These are phyloP conservation scores for Fusarium staphyleae DNA, from an alignment of 2,329 filamentous ascomycete species.

Conservation along the genomic window DNA sequence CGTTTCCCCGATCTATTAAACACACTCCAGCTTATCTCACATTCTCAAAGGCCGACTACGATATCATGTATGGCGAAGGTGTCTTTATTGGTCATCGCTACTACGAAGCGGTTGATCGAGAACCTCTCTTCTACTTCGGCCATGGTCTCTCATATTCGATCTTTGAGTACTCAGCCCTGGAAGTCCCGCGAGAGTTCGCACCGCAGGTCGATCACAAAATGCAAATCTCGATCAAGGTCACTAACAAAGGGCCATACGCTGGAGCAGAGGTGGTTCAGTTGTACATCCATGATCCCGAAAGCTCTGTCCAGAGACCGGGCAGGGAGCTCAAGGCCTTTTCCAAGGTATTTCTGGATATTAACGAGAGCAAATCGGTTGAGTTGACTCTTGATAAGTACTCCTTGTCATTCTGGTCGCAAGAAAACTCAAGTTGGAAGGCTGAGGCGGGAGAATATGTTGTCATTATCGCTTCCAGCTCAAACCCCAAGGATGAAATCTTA, in stretches of 20 bases:
- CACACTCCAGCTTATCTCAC: slow-evolving; percentile 76
- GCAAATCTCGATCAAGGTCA: slow-evolving; percentile 20
- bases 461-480: slow-evolving; percentile 32
- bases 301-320: slow-evolving; percentile 21
- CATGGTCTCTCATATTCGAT: slow-evolving; percentile 74
- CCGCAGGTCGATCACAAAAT: slow-evolving; percentile 9
- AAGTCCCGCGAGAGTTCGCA: slow-evolving; percentile 1
- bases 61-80: slow-evolving; percentile 74
- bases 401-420: slow-evolving; percentile 29
- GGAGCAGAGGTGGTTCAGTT: slow-evolving; percentile 31
- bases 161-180: slow-evolving; percentile 58
- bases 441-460: slow-evolving; percentile 28
- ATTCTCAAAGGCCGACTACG: slow-evolving; percentile 68
- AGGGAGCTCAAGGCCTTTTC: slow-evolving; percentile 27
- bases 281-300: slow-evolving; percentile 21
- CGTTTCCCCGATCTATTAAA: slow-evolving; percentile 66
- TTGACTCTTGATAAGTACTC: slow-evolving; percentile 30
- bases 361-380: slow-evolving; percentile 1
- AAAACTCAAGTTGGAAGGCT: slow-evolving; percentile 26
- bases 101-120: slow-evolving; percentile 61
- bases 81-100: slow-evolving; percentile 76
- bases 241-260: slow-evolving; percentile 9
- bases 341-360: slow-evolving; percentile 1
- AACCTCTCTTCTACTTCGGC: slow-evolving; percentile 70
- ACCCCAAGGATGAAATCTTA: slow-evolving; percentile 24